Conservation (phyloP, 2,329 filamentous ascomycete species). For the Peltaster fructicola region DNA sequence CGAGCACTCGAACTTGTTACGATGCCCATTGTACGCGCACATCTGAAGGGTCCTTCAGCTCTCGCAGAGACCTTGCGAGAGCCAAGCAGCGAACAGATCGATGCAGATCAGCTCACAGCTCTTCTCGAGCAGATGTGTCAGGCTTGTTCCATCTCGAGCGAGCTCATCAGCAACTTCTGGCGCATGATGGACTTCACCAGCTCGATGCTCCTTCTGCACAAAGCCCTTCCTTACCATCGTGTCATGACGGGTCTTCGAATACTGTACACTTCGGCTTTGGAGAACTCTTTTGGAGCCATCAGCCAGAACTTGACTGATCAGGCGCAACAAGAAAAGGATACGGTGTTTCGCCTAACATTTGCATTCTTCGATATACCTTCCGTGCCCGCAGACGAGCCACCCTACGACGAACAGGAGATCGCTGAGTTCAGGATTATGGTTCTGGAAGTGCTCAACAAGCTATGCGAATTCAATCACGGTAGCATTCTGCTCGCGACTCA, state of each 20-base stretch:
- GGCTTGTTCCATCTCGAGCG: conserved; percentile 31
- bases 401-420: conserved; percentile 22
- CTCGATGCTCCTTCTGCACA: conserved; percentile 48
- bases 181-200: conserved; percentile 47
- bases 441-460: conserved; percentile 32
- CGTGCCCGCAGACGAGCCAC: conserved; percentile 23
- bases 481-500: conserved; percentile 49
- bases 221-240: conserved; percentile 45
- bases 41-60: too few relatives aligned
- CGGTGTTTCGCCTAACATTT: conserved; percentile 46
- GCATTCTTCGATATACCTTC: conserved; percentile 41
- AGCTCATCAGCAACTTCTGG: conserved; percentile 42
- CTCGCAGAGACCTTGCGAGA: too few relatives aligned
- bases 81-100: conserved; percentile 45
- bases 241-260: conserved; percentile 48
- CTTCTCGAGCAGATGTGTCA: conserved; percentile 45
- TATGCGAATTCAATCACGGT: conserved; percentile 46
- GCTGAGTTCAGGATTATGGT: conserved; percentile 30
- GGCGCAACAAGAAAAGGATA: conserved; percentile 20
- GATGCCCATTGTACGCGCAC: conserved; percentile 26
- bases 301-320: conserved; percentile 26
- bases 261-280: conserved; percentile 47
- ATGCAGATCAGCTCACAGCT: conserved; percentile 45
- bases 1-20: conserved; percentile 37
- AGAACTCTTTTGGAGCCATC: conserved; percentile 50